A percentile compares a stretch with the other conserved stretches of the same genome.
Evolutionary conservation across 257 asterid genomes (phyloP).

Genomic region (Solanum etuberosum): DNA sequence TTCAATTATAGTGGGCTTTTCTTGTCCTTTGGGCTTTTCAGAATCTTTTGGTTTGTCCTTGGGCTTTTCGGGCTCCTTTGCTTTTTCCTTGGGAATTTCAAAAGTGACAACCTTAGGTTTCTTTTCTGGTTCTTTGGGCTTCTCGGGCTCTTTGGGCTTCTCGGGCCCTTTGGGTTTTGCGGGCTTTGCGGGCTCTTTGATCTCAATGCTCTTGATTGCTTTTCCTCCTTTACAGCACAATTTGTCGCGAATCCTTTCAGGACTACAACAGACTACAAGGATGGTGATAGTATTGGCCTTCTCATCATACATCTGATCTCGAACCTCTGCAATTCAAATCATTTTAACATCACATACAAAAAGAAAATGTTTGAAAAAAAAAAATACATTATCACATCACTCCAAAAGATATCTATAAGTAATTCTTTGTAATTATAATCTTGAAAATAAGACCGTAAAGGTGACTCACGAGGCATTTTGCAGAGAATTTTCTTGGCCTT

Average conservation of each 20-base stretch:
- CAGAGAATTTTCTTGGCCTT: slow-evolving; percentile 70
- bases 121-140: slow-evolving; percentile 21
- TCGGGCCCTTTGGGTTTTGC: slow-evolving; percentile 2
- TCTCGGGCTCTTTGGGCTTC: slow-evolving; percentile 1
- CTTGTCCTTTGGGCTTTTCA: slow-evolving; percentile 11
- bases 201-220: slow-evolving; percentile 52
- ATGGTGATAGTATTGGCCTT: slow-evolving; percentile 48
- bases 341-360: background rate
- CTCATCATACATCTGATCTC: slow-evolving; percentile 63
- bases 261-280: slow-evolving; percentile 70
- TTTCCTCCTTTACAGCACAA: slow-evolving; percentile 43
- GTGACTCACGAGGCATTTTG: slow-evolving; percentile 64
- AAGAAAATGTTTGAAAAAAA: background rate
- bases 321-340: slow-evolving; percentile 42
- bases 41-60: background rate
- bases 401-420: background rate
- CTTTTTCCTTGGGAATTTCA: slow-evolving; percentile 14
- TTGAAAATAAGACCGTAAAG: background rate
- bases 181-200: slow-evolving; percentile 21
- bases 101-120: slow-evolving; percentile 8
- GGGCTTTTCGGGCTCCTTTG: slow-evolving; percentile 9
- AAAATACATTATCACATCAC: background rate
- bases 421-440: background rate
- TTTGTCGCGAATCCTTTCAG: slow-evolving; percentile 71
- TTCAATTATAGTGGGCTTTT: background rate